These are phyloP conservation scores for Tylopilus sp. DNA, from an alignment of 1,284 basidiomycete genomes.

Conservation along the genomic window DNA sequence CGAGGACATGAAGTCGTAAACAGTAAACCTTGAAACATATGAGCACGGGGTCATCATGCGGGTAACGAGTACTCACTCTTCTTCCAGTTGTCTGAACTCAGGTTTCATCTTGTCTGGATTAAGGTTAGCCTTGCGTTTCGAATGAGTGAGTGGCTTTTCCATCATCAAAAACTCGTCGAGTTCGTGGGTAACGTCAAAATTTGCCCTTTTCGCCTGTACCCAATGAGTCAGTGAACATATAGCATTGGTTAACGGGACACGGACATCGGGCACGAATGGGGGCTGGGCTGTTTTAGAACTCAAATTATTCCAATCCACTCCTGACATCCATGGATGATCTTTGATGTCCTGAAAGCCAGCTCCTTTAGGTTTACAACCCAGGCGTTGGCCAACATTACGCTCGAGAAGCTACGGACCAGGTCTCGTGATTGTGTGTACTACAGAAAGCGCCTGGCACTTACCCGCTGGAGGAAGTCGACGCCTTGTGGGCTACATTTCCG, in stretches of 20 bases:
- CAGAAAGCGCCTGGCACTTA: constrained; percentile 33
- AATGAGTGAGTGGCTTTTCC: constrained; percentile 92
- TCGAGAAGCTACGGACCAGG: constrained; percentile 66
- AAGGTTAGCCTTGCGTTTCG: constrained; percentile 80
- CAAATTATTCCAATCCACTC: constrained; percentile 77
- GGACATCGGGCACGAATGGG: constrained; percentile 87
- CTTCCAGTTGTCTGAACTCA: constrained; percentile 88
- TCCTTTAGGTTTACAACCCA: constrained; percentile 74
- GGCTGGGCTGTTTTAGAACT: constrained; percentile 73
- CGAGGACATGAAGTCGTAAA: constrained; percentile 67
- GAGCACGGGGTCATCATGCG: background rate
- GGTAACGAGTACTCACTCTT: constrained; percentile 59
- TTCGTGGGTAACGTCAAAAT: constrained; percentile 97
- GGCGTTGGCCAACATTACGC: constrained; percentile 70
- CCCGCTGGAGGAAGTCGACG: constrained; percentile 44
- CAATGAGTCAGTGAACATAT: constrained; percentile 12
- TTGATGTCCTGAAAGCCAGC: constrained; percentile 72
- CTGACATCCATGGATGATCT: constrained; percentile 80
- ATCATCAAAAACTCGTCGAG: constrained; percentile 94
- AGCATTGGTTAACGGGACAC: constrained; percentile 31
- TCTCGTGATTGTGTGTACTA: constrained; percentile 19
- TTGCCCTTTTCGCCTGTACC: constrained; percentile 80
- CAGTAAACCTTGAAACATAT: constrained; percentile 54
- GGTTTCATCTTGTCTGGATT: constrained; percentile 84
- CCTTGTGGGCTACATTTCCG: constrained; percentile 44